Base-by-base conservation (phyloP, 129 eudicot genomes). In the Arctium minus region DNA sequence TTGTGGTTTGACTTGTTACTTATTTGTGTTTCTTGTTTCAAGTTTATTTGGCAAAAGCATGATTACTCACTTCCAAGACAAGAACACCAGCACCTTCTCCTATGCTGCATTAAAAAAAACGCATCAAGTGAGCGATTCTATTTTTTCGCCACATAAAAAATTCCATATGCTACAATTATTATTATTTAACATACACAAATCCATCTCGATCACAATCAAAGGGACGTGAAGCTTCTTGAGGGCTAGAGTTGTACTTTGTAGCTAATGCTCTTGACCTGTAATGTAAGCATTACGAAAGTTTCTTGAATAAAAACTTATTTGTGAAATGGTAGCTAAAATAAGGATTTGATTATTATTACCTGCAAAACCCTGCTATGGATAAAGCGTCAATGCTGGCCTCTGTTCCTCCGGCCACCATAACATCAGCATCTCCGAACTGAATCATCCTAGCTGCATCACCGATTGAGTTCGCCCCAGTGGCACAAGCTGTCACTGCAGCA, bases 401-500 rank as follows among this genome's bases (percentile, higher is more conserved):
- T 30, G 99, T 93, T 77, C 99, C 99, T 56, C 99, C 99, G 8
- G 99, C 99, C 82, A 96, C 97, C 99, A 96, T 96, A 27, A 96
- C 96, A 79, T 96, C 96, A 22, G 92, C 98, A 88, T 96, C 99
- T 40, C 99, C 99, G 86, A 89, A 93, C 64, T 86, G 96, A 81
- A 96, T 93, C 99, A 96, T 96, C 83, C 99, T 91, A 62, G 98
- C 91, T 37, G 99, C 98, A 84, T 96, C 99, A 32, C 99, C 99
- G 8, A 96, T 92, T 37, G 95, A 93, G 81, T 96, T 94, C 42
- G 98, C 98, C 77, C 99, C 99, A 11, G 98, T 96, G 70, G 98
- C 99, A 88, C 99, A 96, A 76, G 99, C 99, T 72, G 99, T 96
- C 87, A 93, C 98, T 88, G 98, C 98, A 90, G 99, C 98, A 96